These are phyloP conservation scores for Rosellinia necatrix DNA, from an alignment of 2,329 filamentous ascomycete genomes.

Conservation along the genomic window DNA sequence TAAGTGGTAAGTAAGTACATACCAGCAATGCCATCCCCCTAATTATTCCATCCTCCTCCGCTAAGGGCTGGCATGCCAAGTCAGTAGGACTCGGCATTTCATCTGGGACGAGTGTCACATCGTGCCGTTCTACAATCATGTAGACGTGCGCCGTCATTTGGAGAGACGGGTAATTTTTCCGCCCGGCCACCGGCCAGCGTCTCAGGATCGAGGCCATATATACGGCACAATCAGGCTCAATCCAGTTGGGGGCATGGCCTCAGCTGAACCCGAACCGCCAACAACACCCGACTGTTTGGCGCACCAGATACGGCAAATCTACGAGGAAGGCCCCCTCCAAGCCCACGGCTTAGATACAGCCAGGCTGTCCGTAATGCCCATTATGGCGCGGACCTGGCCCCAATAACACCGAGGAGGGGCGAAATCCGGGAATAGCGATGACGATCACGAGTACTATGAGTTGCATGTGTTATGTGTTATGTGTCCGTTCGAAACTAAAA, in stretches of 20 bases:
- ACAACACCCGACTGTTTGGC: too few species aligned
- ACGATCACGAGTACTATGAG: background rate
- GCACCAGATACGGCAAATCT: too few species aligned
- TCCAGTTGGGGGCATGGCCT: conserved; percentile 12
- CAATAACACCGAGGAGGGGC: background rate
- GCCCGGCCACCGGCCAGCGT: conserved; percentile 16
- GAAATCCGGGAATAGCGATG: conserved; percentile 10
- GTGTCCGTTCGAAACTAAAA: conserved; percentile 7
- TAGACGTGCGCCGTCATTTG: conserved; percentile 4
- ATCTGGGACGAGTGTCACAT: background rate
- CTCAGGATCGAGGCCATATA: background rate
- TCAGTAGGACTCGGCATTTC: background rate
- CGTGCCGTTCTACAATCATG: background rate
- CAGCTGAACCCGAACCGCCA: conserved; percentile 14
- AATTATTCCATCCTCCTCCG: background rate
- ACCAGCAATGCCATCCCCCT: background rate
- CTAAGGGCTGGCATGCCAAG: background rate
- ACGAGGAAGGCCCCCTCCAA: conserved; percentile 11
- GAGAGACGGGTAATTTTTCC: conserved; percentile 18
- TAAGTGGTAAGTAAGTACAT: too few species aligned
- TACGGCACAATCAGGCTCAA: conserved; percentile 25
- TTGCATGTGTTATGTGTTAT: background rate
- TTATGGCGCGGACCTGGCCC: conserved; percentile 15
- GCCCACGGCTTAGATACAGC: background rate
- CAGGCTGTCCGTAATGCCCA: background rate